Base-by-base conservation (phyloP, 164 flowering plant genomes). In the Protea cynaroides region DNA sequence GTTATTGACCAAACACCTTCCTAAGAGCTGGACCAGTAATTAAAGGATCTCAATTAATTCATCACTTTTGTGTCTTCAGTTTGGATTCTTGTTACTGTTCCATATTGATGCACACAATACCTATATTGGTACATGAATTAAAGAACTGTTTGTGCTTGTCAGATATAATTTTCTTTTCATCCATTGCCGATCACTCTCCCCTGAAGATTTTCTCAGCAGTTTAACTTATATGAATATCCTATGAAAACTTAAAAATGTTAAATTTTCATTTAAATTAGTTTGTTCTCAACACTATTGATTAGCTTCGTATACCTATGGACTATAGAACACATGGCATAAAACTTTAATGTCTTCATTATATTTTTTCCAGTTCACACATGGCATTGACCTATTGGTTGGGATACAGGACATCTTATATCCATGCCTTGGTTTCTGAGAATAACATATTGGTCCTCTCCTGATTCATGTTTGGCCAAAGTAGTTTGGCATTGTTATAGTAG, bases 21-120 rank as follows among this genome's bases (percentile, higher is more conserved):
- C 22, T 17, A 49, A 59, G 62, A 22, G 60, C 58, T 59, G 58
- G 54, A 38, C 15, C 36, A 56, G n/a, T 56, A 11, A 56, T 56
- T 56, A 8, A 52, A n/a, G 40, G 38, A 23, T 59, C 29, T 7
- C 10, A 12, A 49, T n/a, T 34, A 11, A 25, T 3, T 62, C 44
- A 50, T 25, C 17, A n/a, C 15, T 34, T 25, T 56, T 14, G 14
- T 29, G 24, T 2, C 29, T 54, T 15, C 15, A 49, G 17, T 18
- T 49, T 7, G 18, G 52, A 15, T 49, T 13, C 52, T 49, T 49
- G 5, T 15, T 13, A 15, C 17, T 49, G n/a, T 15, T 12, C 46
- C 46, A 49, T 49, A 40, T 40, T 12, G 46, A 40, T 12, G 14
- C 46, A 40, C 8, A 40, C 1, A 40, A 8, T 40, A 40, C 46